These are phyloP conservation scores for Cercospora sp. DNA, from an alignment of 2,329 filamentous ascomycete genomes.

Conservation along the genomic window DNA sequence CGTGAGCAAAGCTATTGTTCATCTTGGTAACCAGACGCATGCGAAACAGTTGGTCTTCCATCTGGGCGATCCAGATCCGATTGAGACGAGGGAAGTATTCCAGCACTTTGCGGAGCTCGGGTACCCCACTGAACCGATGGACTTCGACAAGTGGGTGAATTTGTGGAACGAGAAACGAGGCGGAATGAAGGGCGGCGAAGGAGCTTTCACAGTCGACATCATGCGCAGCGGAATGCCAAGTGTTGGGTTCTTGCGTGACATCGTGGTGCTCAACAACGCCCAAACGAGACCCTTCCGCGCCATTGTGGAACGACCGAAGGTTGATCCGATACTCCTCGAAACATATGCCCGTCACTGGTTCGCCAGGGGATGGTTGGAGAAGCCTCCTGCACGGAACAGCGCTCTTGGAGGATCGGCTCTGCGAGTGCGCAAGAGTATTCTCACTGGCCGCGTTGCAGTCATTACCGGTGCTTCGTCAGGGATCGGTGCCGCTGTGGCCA, in stretches of 20 bases:
- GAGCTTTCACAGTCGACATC: slow-evolving; percentile 75
- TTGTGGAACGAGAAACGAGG: slow-evolving; percentile 72
- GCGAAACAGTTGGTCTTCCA: slow-evolving; percentile 69
- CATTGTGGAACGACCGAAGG: slow-evolving; percentile 64
- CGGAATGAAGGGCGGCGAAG: slow-evolving; percentile 63
- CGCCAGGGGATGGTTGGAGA: slow-evolving; percentile 72
- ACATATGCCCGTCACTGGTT: slow-evolving; percentile 81
- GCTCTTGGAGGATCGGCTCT: slow-evolving; percentile 48
- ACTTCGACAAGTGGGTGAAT: slow-evolving; percentile 72
- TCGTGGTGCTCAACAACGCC: slow-evolving; percentile 72
- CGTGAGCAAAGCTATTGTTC: slow-evolving; percentile 71
- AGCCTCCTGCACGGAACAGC: slow-evolving; percentile 57
- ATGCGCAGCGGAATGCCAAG: slow-evolving; percentile 78
- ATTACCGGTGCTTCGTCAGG: slow-evolving; percentile 79
- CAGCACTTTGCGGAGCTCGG: slow-evolving; percentile 64
- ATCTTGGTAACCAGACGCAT: slow-evolving; percentile 64
- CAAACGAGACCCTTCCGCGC: slow-evolving; percentile 62
- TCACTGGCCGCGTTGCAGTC: slow-evolving; percentile 69
- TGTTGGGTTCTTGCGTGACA: slow-evolving; percentile 67
- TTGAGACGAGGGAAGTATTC: slow-evolving; percentile 67
- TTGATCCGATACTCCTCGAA: slow-evolving; percentile 69
- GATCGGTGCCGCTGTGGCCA: slow-evolving; percentile 73
- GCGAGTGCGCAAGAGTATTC: slow-evolving; percentile 55
- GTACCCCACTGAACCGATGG: slow-evolving; percentile 65
- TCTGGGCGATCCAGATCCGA: slow-evolving; percentile 69